Conservation (phyloP, 108 stramenopile species). For the Nannochloropsis granulata region DNA sequence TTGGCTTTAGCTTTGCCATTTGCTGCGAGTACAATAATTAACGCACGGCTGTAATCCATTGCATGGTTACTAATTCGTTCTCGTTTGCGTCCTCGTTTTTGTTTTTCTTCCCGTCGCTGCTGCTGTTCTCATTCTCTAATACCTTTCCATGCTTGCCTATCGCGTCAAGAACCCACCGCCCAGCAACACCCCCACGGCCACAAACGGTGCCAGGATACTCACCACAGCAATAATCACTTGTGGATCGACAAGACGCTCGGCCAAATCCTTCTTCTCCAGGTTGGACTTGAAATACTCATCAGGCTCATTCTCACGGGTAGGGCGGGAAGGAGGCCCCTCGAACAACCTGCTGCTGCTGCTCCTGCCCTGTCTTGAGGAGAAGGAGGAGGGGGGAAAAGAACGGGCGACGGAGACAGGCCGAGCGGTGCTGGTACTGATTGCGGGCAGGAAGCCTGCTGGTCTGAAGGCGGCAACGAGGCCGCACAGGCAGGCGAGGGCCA, state of each 20-base stretch:
- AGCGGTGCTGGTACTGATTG: too few species aligned
- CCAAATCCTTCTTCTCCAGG: background rate
- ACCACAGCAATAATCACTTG: background rate
- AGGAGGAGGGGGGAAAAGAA: too few species aligned
- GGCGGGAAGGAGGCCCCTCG: background rate
- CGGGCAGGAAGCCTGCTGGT: background rate
- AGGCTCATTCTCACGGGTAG: background rate
- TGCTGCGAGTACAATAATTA: too few species aligned
- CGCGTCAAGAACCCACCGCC: background rate
- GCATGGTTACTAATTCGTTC: too few species aligned
- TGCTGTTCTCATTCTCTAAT: too few species aligned
- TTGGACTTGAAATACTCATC: background rate
- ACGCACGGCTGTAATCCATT: too few species aligned
- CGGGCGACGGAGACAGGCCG: too few species aligned
- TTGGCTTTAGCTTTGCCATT: too few species aligned
- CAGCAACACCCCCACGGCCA: background rate
- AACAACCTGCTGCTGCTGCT: background rate
- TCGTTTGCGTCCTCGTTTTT: too few species aligned
- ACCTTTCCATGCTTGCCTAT: background rate
- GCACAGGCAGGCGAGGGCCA: background rate
- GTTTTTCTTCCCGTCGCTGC: too few species aligned
- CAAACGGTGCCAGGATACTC: background rate
- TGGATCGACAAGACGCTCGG: background rate
- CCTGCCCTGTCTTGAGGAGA: too few species aligned
- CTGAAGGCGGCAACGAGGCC: background rate